Conservation (phyloP, 306 rosid genomes). For the Prunus campanulata region DNA sequence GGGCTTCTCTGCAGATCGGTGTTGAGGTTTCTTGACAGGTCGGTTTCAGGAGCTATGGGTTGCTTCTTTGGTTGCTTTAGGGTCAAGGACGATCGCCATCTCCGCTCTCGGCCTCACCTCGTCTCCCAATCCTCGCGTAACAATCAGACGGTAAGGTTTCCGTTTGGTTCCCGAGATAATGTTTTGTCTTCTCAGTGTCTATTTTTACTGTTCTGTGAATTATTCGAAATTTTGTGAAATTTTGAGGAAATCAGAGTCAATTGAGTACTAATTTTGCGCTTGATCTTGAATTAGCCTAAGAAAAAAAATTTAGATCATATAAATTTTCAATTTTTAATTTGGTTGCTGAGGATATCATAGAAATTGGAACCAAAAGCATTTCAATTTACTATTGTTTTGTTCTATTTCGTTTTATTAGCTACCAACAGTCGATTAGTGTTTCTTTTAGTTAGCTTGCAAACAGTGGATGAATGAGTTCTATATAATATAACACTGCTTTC, state of each 20-base stretch:
- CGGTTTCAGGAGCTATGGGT: conserved; percentile 66
- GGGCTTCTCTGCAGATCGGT: conserved; percentile 44
- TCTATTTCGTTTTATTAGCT: not conserved
- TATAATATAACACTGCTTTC: not conserved
- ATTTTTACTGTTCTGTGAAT: not conserved
- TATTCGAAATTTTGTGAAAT: not conserved
- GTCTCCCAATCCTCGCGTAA: conserved; percentile 39
- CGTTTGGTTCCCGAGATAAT: conserved; percentile 11
- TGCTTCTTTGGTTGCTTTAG: conserved; percentile 85
- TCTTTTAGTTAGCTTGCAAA: too few species aligned
- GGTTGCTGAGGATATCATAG: not conserved
- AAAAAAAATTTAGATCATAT: not conserved
- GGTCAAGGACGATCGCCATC: conserved; percentile 45
- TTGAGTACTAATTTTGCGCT: not conserved
- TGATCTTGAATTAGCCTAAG: not conserved
- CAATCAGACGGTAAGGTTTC: conserved; percentile 23
- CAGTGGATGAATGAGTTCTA: not conserved
- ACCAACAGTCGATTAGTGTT: not conserved
- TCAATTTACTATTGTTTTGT: not conserved
- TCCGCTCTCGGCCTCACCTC: conserved; percentile 34
- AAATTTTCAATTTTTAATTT: not conserved
- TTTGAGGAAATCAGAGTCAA: not conserved
- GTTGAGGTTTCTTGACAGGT: conserved; percentile 58
- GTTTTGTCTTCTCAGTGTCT: not conserved
- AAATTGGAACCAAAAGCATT: not conserved